These are phyloP conservation scores for Wickerhamiella bombiphila DNA, from an alignment of 805 yeast genomes.

Conservation along the genomic window DNA sequence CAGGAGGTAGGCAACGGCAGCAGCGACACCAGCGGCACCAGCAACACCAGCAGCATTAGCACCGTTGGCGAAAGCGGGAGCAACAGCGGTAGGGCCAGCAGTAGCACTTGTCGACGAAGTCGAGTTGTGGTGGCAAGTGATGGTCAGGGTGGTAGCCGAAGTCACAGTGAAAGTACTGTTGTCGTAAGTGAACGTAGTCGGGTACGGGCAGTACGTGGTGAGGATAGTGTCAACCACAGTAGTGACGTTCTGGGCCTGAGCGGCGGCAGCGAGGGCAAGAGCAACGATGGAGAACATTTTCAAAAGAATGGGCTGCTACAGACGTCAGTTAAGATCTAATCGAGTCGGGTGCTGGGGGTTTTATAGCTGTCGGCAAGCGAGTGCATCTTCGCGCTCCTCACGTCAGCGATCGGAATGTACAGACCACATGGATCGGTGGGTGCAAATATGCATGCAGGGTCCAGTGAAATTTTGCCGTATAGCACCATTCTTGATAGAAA, in stretches of 20 bases:
- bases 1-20: constrained; percentile 1
- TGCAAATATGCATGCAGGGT: no score
- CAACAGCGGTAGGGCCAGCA: constrained; percentile 2
- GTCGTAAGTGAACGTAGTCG: constrained; percentile 47
- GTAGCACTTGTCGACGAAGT: constrained; percentile 3
- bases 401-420: no score
- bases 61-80: constrained; percentile 3
- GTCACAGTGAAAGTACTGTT: constrained; percentile 53
- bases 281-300: not conserved
- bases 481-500: not conserved
- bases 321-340: no score
- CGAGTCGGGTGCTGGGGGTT: no score
- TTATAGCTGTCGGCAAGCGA: no score
- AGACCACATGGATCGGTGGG: no score
- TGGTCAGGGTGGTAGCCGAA: constrained; percentile 57
- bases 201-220: constrained; percentile 44
- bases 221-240: constrained; percentile 7
- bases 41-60: constrained; percentile 3
- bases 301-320: not conserved
- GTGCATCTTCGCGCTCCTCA: no score
- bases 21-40: constrained; percentile 20
- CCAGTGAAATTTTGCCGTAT: no score
- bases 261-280: not conserved
- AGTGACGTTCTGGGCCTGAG: constrained; percentile 2
- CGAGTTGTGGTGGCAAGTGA: constrained; percentile 31